Evolutionary conservation across 352 stramenopile species (phyloP).

Genomic region (Hyaloperonospora brassicae): DNA sequence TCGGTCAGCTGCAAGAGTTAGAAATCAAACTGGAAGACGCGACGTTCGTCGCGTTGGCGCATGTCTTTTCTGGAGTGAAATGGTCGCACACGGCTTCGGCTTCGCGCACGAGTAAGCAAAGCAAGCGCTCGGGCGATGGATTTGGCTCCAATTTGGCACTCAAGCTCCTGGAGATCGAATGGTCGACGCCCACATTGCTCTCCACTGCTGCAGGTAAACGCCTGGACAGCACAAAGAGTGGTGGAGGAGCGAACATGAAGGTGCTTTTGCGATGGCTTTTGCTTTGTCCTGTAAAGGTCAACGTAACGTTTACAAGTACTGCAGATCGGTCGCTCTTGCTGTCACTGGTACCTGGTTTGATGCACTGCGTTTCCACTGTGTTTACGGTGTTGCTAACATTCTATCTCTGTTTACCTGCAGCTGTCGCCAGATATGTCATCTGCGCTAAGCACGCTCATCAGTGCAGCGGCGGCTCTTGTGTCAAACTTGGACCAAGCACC

Average conservation of each 20-base stretch:
- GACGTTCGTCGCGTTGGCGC: slow-evolving; percentile 59
- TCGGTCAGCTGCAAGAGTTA: slow-evolving; percentile 79
- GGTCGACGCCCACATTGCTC: slow-evolving; percentile 40
- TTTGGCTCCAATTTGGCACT: slow-evolving; percentile 46
- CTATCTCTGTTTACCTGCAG: slow-evolving; percentile 19
- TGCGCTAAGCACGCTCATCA: slow-evolving; percentile 71
- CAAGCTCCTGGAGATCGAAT: slow-evolving; percentile 48
- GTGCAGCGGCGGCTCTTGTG: slow-evolving; percentile 66
- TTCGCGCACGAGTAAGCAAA: slow-evolving; percentile 21
- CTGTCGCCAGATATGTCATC: slow-evolving; percentile 78
- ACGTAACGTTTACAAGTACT: slow-evolving; percentile 83
- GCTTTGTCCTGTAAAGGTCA: slow-evolving; percentile 80
- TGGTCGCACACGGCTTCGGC: slow-evolving; percentile 36
- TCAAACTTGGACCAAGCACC: slow-evolving; percentile 82
- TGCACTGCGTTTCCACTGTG: neutral
- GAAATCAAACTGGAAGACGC: slow-evolving; percentile 82
- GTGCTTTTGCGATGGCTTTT: slow-evolving; percentile 72
- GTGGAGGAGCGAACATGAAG: slow-evolving; percentile 54
- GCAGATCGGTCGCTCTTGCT: slow-evolving; percentile 74
- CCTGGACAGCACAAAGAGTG: slow-evolving; percentile 22
- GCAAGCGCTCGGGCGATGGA: slow-evolving; percentile 10
- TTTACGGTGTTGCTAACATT: slow-evolving; percentile 1
- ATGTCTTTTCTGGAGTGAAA: slow-evolving; percentile 67
- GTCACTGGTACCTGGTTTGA: slow-evolving; percentile 44
- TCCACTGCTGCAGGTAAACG: slow-evolving; percentile 25